These are phyloP conservation scores for Ceratocystis ficicola DNA, from an alignment of 2,329 filamentous ascomycete species.

Conservation along the genomic window DNA sequence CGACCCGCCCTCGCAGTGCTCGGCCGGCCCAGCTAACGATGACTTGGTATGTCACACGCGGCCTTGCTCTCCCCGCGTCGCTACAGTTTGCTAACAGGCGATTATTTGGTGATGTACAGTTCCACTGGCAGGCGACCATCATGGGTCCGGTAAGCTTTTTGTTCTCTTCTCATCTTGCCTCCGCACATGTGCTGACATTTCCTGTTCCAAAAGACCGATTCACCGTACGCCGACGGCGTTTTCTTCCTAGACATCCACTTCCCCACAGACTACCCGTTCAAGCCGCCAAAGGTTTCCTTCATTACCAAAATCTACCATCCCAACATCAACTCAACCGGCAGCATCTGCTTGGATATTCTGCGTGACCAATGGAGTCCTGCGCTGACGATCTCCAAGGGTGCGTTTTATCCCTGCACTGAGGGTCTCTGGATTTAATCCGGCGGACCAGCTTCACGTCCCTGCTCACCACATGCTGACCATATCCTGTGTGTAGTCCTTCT, in stretches of 20 bases:
- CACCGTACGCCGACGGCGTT: constrained; percentile 93
- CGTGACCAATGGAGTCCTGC: constrained; percentile 99
- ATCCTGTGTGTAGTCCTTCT: constrained; percentile 58
- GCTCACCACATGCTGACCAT: constrained; percentile 8
- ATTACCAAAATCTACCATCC: constrained; percentile 99
- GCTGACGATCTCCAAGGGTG: constrained; percentile 97
- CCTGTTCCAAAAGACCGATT: constrained; percentile 55
- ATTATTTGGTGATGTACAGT: constrained; percentile 42
- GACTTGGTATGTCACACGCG: constrained; percentile 63
- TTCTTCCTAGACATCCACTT: constrained; percentile 99
- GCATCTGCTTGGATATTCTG: constrained; percentile 96
- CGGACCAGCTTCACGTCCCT: too few relatives aligned
- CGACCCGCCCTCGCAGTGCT: constrained; percentile 97
- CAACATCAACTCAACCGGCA: constrained; percentile 99
- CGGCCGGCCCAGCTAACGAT: constrained; percentile 90
- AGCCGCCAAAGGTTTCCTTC: constrained; percentile 99
- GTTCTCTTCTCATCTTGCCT: constrained; percentile 21
- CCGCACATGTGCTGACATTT: neutral
- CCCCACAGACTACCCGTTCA: constrained; percentile 99
- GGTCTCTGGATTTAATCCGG: too few relatives aligned
- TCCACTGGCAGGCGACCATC: constrained; percentile 99
- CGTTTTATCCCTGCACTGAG: constrained; percentile 23
- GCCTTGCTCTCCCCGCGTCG: neutral
- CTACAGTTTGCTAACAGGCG: neutral
- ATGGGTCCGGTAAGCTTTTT: constrained; percentile 84